phyloP scores from a whole-genome alignment of 2,329 filamentous ascomycete species.

The Fusarium staphyleae region DNA sequence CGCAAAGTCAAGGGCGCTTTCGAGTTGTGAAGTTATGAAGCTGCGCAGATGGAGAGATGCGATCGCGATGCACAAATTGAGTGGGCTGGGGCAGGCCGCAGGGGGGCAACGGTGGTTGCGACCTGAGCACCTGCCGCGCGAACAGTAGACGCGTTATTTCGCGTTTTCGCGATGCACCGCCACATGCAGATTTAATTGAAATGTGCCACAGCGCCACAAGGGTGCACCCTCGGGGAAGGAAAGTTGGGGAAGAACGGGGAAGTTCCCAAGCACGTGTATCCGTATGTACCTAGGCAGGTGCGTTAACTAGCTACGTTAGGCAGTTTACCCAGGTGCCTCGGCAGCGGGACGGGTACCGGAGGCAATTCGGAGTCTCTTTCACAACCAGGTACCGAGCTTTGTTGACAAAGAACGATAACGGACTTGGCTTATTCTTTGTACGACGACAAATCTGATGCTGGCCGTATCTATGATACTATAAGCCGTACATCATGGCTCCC shows the following conservation, averaged over 20 bases:
- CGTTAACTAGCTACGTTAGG: too few species aligned
- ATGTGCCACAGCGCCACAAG: constrained; percentile 26
- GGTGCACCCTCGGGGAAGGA: not conserved
- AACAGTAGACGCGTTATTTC: constrained; percentile 44
- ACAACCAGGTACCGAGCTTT: constrained; percentile 17
- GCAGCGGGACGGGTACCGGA: constrained; percentile 36
- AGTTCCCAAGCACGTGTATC: constrained; percentile 47
- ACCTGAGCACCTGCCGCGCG: constrained; percentile 15
- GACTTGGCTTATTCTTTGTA: constrained; percentile 9
- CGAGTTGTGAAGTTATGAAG: constrained; percentile 20
- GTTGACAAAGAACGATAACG: constrained; percentile 19
- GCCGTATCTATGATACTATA: constrained; percentile 11
- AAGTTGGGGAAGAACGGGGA: constrained; percentile 32
- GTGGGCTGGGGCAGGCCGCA: constrained; percentile 43
- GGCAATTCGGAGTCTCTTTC: constrained; percentile 32
- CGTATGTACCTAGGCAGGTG: too few species aligned
- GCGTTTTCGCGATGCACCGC: constrained; percentile 44
- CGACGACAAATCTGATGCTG: not conserved
- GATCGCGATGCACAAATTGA: constrained; percentile 44
- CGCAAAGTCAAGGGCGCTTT: constrained; percentile 26
- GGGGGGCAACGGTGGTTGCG: constrained; percentile 38
- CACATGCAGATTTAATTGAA: constrained; percentile 41
- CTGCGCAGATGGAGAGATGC: constrained; percentile 25
- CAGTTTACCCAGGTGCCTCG: constrained; percentile 41
- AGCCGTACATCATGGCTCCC: constrained; percentile 51